Evolutionary conservation across 768 basidiomycete species (phyloP).

Genomic region (Mycena pura): DNA sequence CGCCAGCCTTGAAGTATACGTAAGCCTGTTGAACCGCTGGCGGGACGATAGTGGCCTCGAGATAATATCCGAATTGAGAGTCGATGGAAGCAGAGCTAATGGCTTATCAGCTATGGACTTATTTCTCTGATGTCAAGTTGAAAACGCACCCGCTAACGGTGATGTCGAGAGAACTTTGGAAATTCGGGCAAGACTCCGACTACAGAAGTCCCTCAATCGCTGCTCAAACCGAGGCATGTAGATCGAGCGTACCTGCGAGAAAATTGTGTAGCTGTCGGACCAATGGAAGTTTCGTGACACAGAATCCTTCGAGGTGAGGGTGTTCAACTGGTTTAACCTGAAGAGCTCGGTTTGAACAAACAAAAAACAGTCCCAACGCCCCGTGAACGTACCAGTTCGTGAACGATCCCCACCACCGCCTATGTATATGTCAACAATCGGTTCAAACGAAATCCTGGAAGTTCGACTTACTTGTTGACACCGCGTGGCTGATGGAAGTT

Average conservation of each 20-base stretch:
- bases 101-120: too few relatives aligned
- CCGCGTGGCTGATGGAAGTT: conserved; percentile 29
- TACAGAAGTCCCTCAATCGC: too few relatives aligned
- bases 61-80: conserved; percentile 30
- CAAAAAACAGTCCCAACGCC: too few relatives aligned
- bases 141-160: conserved; percentile 14
- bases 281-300: conserved; percentile 25
- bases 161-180: conserved; percentile 28
- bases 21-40: conserved; percentile 30
- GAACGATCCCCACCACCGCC: conserved; percentile 26
- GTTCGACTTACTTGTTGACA: conserved; percentile 8
- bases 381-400: too few relatives aligned
- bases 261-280: conserved; percentile 30
- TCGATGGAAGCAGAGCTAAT: conserved; percentile 21
- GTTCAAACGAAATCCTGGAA: background rate
- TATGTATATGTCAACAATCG: background rate
- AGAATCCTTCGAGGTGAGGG: conserved; percentile 14
- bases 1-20: conserved; percentile 25
- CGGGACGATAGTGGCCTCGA: conserved; percentile 31
- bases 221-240: too few relatives aligned
- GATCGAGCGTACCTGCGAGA: conserved; percentile 30
- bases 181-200: conserved; percentile 30
- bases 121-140: background rate
- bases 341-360: too few relatives aligned
- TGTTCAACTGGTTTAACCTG: conserved; percentile 28